Percentiles rank a stretch among this genome's conserved stretches.
Conservation (phyloP, 805 yeast genomes). For the Candida multigemmis region DNA sequence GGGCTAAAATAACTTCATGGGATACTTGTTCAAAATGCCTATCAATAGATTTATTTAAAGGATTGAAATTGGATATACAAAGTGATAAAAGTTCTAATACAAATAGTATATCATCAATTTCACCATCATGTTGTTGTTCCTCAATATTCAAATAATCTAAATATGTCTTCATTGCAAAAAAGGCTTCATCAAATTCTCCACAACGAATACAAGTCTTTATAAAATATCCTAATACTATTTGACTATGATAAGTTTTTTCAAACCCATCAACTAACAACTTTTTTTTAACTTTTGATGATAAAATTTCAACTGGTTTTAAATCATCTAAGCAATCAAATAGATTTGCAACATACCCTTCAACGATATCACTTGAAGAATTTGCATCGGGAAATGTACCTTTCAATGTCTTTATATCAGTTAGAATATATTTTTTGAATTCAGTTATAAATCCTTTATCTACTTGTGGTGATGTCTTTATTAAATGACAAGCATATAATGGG, state of each 20-base stretch:
- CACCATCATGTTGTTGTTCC: slow-evolving; percentile 19
- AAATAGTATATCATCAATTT: slow-evolving; percentile 19
- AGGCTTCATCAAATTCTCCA: slow-evolving; percentile 33
- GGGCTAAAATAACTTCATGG: slow-evolving; percentile 11
- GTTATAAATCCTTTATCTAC: slow-evolving; percentile 10
- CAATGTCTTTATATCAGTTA: slow-evolving; percentile 7
- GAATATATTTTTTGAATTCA: slow-evolving; percentile 17
- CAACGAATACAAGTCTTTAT: slow-evolving; percentile 22
- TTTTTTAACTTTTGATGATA: slow-evolving; percentile 17
- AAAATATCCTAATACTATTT: slow-evolving; percentile 19
- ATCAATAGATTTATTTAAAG: too few species aligned
- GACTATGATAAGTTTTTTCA: slow-evolving; percentile 28
- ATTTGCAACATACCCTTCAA: slow-evolving; percentile 19
- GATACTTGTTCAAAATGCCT: too few species aligned
- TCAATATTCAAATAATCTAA: slow-evolving; percentile 22
- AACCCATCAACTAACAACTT: slow-evolving; percentile 19
- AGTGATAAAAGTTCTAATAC: slow-evolving; percentile 23
- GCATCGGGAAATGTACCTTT: slow-evolving; percentile 24
- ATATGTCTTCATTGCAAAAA: slow-evolving; percentile 32
- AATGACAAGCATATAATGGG: too few species aligned
- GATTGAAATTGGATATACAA: slow-evolving; percentile 27
- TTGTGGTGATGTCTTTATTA: slow-evolving; percentile 7
- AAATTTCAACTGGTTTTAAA: slow-evolving; percentile 6
- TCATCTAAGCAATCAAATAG: slow-evolving; percentile 20
- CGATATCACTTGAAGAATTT: slow-evolving; percentile 6